Evolutionary conservation across 2,329 filamentous ascomycete species (phyloP).

Genomic region (Colletotrichum sp.): DNA sequence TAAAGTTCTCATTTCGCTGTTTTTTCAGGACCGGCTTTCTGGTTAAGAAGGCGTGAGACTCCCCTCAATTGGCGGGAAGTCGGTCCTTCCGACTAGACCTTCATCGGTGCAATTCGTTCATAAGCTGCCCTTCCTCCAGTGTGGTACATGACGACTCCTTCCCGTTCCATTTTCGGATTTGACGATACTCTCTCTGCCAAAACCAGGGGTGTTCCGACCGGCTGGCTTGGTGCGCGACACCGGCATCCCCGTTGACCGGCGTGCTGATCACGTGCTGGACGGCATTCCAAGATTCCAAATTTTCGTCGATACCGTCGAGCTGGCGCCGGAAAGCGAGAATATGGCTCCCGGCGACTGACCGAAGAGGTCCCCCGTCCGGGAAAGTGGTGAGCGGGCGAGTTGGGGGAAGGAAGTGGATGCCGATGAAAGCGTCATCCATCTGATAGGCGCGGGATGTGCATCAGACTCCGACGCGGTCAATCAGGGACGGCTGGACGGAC

Average conservation of each 20-base stretch:
- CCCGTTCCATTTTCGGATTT: neutral
- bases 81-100: neutral
- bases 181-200: neutral
- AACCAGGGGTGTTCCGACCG: too few species aligned
- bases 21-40: neutral
- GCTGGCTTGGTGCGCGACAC: neutral
- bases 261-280: neutral
- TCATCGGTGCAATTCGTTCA: neutral
- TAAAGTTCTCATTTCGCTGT: neutral
- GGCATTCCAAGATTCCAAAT: neutral
- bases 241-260: neutral
- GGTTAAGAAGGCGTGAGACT: neutral
- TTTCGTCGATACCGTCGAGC: neutral
- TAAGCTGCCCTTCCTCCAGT: neutral
- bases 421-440: neutral
- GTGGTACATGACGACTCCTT: neutral
- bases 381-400: neutral
- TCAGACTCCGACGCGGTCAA: neutral
- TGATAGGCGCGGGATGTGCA: neutral
- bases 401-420: neutral
- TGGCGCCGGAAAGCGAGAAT: neutral
- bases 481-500: conserved; percentile 3
- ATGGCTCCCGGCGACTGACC: neutral
- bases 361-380: neutral
- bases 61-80: neutral